Evolutionary conservation across 192 early-diverging fungal genomes (phyloP).

Genomic region (Coemansia javaensis): DNA sequence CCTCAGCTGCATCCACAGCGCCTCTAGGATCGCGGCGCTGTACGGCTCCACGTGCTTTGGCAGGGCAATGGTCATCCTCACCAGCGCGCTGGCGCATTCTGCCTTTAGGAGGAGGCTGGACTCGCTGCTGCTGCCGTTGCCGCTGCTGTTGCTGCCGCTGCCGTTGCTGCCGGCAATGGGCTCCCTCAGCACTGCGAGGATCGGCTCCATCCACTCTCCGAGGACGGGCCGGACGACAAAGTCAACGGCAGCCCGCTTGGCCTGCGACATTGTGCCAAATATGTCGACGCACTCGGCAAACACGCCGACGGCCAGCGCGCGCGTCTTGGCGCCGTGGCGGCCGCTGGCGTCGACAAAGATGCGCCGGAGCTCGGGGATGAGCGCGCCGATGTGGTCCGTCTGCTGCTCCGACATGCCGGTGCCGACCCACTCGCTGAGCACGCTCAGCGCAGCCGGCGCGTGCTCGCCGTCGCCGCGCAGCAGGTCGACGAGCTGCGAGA

Average conservation of each 20-base stretch:
- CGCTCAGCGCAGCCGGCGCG: conserved; percentile 85
- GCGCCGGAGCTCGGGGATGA: conserved; percentile 79
- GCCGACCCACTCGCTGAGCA: conserved; percentile 74
- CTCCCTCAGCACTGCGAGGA: conserved; percentile 60
- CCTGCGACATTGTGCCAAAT: conserved; percentile 71
- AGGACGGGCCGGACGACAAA: conserved; percentile 72
- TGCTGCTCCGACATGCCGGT: conserved; percentile 85
- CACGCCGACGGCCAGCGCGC: conserved; percentile 73
- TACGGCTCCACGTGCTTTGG: conserved; percentile 27
- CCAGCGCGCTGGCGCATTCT: conserved; percentile 39
- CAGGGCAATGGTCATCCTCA: conserved; percentile 21
- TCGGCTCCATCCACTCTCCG: conserved; percentile 71
- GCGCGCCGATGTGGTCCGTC: conserved; percentile 71
- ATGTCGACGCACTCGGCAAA: conserved; percentile 84
- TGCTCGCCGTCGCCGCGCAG: conserved; percentile 59
- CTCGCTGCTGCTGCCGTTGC: too few relatives aligned
- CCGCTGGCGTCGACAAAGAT: conserved; percentile 57
- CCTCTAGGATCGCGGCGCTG: conserved; percentile 19
- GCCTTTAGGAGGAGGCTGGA: conserved; percentile 38
- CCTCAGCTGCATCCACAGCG: conserved; percentile 36
- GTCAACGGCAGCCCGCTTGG: conserved; percentile 65
- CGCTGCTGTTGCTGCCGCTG: too few relatives aligned
- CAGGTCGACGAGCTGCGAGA: conserved; percentile 67
- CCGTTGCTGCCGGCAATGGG: conserved; percentile 23
- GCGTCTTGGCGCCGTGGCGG: conserved; percentile 37